Evolutionary conservation across 2,329 filamentous ascomycete species (phyloP), one percentile per base, ranked within the genome.

Genomic region (Colletotrichum aenigma): DNA sequence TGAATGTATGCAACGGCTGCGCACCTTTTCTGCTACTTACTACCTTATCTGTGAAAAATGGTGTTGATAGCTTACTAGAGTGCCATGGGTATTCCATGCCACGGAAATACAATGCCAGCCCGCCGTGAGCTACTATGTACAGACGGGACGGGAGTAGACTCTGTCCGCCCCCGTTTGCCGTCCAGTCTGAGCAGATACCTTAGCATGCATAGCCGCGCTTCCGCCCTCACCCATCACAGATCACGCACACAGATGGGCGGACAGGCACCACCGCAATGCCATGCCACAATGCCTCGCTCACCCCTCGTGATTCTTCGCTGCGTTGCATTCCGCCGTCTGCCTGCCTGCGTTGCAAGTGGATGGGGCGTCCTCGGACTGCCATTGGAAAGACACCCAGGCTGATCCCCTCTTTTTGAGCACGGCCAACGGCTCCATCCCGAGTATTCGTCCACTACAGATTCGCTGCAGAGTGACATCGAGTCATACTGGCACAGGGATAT

Each of bases 371-470:
- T 66, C 38, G 30, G 30, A 48, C 30, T 61, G n/a, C 48, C 24
- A 71, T 71, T 74, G 72, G 72, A 66, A 66, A 38, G 61, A 21
- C 60, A 15, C 68, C 71, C 52, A 62, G 48, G 43, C 28, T 36
- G 12, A 55, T 61, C 55, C 55, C 68, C 72, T 66, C 68, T 75
- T 61, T 71, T 71, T 38, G 55, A 71, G 38, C 69, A 72, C 62
- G 62, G 56, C 56, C 24, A 61, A 26, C 32, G 58, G 61, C 52
- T 62, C 61, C 55, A 55, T 71, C 68, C 43, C 55, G 58, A 72
- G 62, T 72, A 75, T 18, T 62, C 34, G 28, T 66, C 48, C 48
- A 60, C 58, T 21, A 48, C 26, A 21, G n/a, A 32, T 55, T 52
- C 21, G 72, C 68, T 75, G 52, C n/a, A 67, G 26, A 75, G 62